phyloP scores from a whole-genome alignment of 2,329 filamentous ascomycete genomes.

The Aspergillus quadrilineatus region DNA sequence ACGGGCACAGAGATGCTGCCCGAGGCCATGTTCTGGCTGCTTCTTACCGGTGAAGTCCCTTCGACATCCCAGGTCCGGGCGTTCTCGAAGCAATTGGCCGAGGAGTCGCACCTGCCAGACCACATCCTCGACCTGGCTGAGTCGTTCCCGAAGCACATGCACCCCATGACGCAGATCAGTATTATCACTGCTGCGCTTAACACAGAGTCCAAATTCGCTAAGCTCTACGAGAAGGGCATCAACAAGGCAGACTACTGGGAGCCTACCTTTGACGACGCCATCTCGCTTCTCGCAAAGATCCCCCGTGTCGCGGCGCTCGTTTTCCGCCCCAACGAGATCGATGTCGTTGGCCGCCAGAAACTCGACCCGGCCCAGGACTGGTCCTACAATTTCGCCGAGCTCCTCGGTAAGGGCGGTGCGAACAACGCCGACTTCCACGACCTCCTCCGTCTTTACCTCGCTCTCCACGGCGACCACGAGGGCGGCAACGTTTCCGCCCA shows the following conservation, averaged over 20 bases:
- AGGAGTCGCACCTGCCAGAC: constrained; percentile 76
- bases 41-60: constrained; percentile 89
- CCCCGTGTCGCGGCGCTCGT: constrained; percentile 97
- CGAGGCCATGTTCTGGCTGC: constrained; percentile 99
- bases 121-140: constrained; percentile 88
- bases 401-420: constrained; percentile 86
- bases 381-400: constrained; percentile 97
- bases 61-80: constrained; percentile 75
- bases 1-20: constrained; percentile 93
- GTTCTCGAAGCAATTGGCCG: constrained; percentile 82
- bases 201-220: constrained; percentile 90
- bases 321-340: constrained; percentile 82
- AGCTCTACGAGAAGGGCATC: constrained; percentile 84
- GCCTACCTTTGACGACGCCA: constrained; percentile 92
- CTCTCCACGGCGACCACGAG: constrained; percentile 96
- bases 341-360: constrained; percentile 69
- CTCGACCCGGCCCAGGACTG: constrained; percentile 86
- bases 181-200: constrained; percentile 95
- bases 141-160: constrained; percentile 81
- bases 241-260: constrained; percentile 99
- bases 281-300: constrained; percentile 90
- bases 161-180: constrained; percentile 98
- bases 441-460: constrained; percentile 87
- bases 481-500: constrained; percentile 97
- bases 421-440: constrained; percentile 78